Percentiles rank a stretch among this genome's conserved stretches.
phyloP scores from a whole-genome alignment of 163 green algal species.

The Picocystis sp. region DNA sequence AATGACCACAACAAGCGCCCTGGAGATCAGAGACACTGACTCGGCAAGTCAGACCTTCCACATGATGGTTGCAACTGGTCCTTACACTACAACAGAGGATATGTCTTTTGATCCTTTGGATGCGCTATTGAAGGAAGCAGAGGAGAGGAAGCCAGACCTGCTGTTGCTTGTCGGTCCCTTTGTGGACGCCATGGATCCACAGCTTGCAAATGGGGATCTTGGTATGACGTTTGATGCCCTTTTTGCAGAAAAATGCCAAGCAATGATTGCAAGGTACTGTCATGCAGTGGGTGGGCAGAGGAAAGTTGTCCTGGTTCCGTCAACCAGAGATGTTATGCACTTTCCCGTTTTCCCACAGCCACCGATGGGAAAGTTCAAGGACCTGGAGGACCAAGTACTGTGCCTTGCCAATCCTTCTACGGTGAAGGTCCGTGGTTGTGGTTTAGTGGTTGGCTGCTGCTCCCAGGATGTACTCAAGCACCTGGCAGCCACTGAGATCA shows the following conservation, averaged over 20 bases:
- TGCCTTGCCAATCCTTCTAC: conserved; percentile 40
- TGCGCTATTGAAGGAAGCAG: conserved; percentile 32
- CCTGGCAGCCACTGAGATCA: not conserved
- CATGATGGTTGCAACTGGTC: conserved; percentile 47
- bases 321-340: conserved; percentile 37
- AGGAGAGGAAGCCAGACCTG: conserved; percentile 18
- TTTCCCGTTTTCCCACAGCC: conserved; percentile 52
- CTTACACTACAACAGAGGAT: conserved; percentile 45
- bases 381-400: conserved; percentile 11
- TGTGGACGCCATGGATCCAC: conserved; percentile 53
- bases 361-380: conserved; percentile 11
- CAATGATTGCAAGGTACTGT: conserved; percentile 3
- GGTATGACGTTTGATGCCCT: conserved; percentile 41
- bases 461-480: conserved; percentile 5
- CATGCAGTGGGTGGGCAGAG: conserved; percentile 1
- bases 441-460: not conserved
- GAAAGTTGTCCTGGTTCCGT: conserved; percentile 46
- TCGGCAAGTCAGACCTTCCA: not conserved
- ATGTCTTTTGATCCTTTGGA: conserved; percentile 47
- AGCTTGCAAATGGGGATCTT: conserved; percentile 26
- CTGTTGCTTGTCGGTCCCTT: conserved; percentile 66
- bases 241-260: conserved; percentile 33
- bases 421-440: conserved; percentile 8
- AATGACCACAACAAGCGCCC: not conserved
- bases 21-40: too few relatives aligned